Base-by-base conservation (phyloP, 176 grass and related monocot species). In the Ampelocalamus luodianensis region DNA sequence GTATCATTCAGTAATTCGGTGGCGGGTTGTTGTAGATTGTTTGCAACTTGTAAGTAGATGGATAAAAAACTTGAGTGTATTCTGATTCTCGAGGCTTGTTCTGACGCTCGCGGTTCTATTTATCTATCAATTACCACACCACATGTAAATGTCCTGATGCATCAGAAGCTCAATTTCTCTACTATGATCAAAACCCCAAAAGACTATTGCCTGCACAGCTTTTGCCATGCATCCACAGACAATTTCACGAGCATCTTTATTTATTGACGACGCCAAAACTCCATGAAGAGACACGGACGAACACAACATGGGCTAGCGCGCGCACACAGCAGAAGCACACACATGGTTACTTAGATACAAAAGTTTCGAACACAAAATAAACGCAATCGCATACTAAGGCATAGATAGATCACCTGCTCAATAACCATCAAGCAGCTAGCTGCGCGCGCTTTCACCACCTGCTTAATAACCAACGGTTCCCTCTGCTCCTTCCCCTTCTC, bases 401-500 rank as follows among this genome's bases (percentile, higher is more conserved):
- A 43, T 69, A 34, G 69, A 72, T 39, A 27, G 8, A 75, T 45
- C 48, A 11, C 18, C 8, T 45, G 85, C 81, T 42, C 26, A 65
- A 20, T 74, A 24, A 46, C 15, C 5, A 23, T 49, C 5, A 49
- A 49, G 48, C 48, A 15, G 48, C 48, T 49, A 15, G 14, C 45
- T 48, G 46, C 13, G 46, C 39, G 42, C 4, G 18, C 69, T 56
- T 68, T 10, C 10, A 17, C 34, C 78, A 77, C 65, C 79, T 90
- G 56, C 61, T 74, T 78, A 44, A 89, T 79, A 10, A 74, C 42
- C 49, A 61, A 8, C 12, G 26, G 56, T 58, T 86, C 45, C 11
- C 6, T 51, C 56, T 80, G n/a, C 75, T n/a, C n/a, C n/a, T n/a
- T n/a, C n/a, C n/a, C n/a, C n/a, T n/a, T n/a, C n/a, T n/a, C n/a